Evolutionary conservation across 306 rosid genomes (phyloP).

Genomic region (Dalbergia oliveri): DNA sequence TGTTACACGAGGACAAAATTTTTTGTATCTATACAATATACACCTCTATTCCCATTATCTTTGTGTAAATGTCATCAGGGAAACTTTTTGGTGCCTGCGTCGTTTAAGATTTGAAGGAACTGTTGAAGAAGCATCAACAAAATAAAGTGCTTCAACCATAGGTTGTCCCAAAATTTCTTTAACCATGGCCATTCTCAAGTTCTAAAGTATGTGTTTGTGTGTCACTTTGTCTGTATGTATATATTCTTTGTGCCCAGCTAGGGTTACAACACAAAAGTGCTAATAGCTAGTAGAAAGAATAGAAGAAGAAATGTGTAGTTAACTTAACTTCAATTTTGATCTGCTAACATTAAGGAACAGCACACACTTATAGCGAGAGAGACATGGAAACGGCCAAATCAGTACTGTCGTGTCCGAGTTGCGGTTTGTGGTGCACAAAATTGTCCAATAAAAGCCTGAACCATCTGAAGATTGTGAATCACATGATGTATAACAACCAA

Average conservation of each 20-base stretch:
- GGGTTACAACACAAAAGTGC: too few relatives aligned
- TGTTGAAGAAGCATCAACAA: slow-evolving; percentile 9
- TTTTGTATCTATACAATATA: background rate
- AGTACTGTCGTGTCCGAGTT: background rate
- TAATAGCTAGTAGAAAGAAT: background rate
- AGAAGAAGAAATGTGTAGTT: background rate
- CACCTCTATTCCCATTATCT: background rate
- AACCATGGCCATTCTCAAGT: slow-evolving; percentile 2
- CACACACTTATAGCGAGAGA: background rate
- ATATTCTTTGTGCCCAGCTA: too few relatives aligned
- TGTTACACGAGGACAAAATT: background rate
- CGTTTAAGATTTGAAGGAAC: background rate
- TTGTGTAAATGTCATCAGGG: background rate
- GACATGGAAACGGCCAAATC: background rate
- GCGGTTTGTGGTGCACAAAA: background rate
- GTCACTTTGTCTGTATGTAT: background rate
- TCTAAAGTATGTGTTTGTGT: background rate
- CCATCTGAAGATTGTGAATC: background rate
- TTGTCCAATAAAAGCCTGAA: background rate
- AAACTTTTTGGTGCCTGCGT: too few relatives aligned
- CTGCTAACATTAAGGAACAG: background rate
- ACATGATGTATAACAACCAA: background rate
- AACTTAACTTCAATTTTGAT: background rate
- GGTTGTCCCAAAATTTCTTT: slow-evolving; percentile 12
- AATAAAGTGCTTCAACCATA: slow-evolving; percentile 5